Conservation (phyloP, 768 basidiomycete species). For the Auriscalpium vulgare region DNA sequence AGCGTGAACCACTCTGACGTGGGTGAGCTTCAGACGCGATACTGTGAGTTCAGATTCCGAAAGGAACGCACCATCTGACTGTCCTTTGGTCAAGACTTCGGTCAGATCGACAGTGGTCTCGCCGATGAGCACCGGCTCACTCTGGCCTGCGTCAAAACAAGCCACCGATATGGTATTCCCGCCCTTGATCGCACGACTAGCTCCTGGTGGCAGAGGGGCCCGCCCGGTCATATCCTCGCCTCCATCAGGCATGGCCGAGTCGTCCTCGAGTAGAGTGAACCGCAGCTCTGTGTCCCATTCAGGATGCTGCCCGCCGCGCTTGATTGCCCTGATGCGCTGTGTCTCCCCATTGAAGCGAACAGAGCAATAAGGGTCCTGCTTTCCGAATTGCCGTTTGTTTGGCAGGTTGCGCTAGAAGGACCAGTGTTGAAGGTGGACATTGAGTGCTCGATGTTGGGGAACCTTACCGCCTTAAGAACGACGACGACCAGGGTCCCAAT, state of each 20-base stretch:
- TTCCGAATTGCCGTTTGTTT: conserved; percentile 80
- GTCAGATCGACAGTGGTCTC: conserved; percentile 83
- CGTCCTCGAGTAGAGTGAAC: conserved; percentile 80
- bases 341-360: conserved; percentile 76
- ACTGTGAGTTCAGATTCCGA: background rate
- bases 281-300: conserved; percentile 99
- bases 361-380: conserved; percentile 94
- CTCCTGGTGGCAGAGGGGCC: too few relatives aligned
- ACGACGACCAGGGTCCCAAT: conserved; percentile 93
- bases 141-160: conserved; percentile 90
- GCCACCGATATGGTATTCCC: conserved; percentile 70
- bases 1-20: conserved; percentile 87
- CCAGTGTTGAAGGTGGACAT: conserved; percentile 1
- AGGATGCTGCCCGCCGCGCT: conserved; percentile 95
- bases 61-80: conserved; percentile 77
- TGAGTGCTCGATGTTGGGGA: conserved; percentile 19
- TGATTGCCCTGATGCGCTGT: conserved; percentile 86
- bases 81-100: conserved; percentile 87
- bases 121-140: conserved; percentile 94
- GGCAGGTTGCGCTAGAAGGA: conserved; percentile 70
- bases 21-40: background rate
- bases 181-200: too few relatives aligned
- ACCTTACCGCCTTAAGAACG: conserved; percentile 78
- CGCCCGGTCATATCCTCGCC: too few relatives aligned
- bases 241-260: too few relatives aligned